Evolutionary conservation across 305 asterid genomes (phyloP).

Genomic region (Fraxinus baroniana): DNA sequence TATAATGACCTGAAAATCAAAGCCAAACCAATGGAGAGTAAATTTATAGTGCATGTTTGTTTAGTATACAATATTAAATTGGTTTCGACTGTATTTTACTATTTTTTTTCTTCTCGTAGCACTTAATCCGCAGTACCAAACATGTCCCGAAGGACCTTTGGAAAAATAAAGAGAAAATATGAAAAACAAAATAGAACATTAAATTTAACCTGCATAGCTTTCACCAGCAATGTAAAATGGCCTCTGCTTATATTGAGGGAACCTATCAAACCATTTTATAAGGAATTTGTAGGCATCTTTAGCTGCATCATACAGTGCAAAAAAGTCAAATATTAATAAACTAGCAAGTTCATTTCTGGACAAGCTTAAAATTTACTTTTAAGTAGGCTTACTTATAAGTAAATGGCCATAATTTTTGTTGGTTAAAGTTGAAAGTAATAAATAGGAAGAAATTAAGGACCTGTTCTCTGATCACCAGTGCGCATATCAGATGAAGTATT

Average conservation of each 20-base stretch:
- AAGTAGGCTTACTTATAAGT: not conserved
- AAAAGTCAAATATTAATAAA: not conserved
- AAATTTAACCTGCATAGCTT: conserved; percentile 55
- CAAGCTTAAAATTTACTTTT: not conserved
- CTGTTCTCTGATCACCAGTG: conserved; percentile 52
- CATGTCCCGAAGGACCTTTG: not conserved
- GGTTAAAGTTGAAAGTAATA: not conserved
- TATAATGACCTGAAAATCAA: conserved; percentile 48
- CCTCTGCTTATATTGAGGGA: conserved; percentile 46
- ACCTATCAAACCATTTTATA: conserved; percentile 48
- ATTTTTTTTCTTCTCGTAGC: not conserved
- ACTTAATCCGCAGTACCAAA: not conserved
- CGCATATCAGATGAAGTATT: conserved; percentile 38
- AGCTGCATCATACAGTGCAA: conserved; percentile 29
- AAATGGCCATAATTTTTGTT: not conserved
- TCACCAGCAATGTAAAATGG: conserved; percentile 57
- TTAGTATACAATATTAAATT: not conserved
- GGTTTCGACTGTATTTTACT: not conserved
- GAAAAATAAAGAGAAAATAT: not conserved
- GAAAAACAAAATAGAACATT: conserved; percentile 17
- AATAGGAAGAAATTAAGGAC: conserved; percentile 18
- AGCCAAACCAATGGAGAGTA: not conserved
- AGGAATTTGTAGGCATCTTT: conserved; percentile 49
- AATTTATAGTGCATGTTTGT: not conserved
- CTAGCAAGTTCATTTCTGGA: not conserved